These are phyloP conservation scores for Candida stauntonica DNA, from an alignment of 805 yeast genomes.

Conservation along the genomic window DNA sequence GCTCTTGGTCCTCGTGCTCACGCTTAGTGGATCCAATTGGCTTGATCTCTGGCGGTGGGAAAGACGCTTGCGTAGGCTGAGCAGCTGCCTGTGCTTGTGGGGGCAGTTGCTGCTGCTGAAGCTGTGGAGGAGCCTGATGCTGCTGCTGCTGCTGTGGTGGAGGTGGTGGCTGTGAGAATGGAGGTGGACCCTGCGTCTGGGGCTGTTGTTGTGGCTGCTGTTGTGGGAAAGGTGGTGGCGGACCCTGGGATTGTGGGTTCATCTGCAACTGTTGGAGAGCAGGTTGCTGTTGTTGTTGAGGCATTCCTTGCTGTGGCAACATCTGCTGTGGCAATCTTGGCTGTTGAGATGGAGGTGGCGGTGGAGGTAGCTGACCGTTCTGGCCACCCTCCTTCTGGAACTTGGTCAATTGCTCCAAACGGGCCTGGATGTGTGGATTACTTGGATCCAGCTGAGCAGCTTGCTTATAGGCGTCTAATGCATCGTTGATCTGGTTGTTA, in stretches of 20 bases:
- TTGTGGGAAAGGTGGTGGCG: conserved; percentile 9
- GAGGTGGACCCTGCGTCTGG: not conserved
- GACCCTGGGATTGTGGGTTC: conserved; percentile 28
- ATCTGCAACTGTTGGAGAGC: conserved; percentile 20
- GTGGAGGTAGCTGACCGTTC: conserved; percentile 47
- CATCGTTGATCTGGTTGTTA: conserved; percentile 91
- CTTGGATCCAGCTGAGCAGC: conserved; percentile 94
- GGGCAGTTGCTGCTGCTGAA: conserved; percentile 1
- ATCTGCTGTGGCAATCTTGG: conserved; percentile 59
- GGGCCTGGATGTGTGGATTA: conserved; percentile 89
- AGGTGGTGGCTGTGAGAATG: conserved; percentile 5
- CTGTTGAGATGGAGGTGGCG: conserved; percentile 57
- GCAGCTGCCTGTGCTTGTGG: conserved; percentile 3
- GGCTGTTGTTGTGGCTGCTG: conserved; percentile 7
- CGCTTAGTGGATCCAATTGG: conserved; percentile 13
- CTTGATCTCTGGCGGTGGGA: conserved; percentile 11
- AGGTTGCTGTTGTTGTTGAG: conserved; percentile 21
- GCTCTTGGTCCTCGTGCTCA: conserved; percentile 14
- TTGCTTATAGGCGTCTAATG: conserved; percentile 93
- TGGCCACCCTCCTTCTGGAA: conserved; percentile 68
- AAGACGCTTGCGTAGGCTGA: conserved; percentile 5
- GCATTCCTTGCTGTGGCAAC: conserved; percentile 38
- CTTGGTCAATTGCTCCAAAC: conserved; percentile 79
- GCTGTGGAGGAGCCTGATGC: conserved; percentile 4
- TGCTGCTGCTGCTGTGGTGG: conserved; percentile 24